phyloP scores from a whole-genome alignment of 2,329 filamentous ascomycete genomes.

The Trichoderma simmonsii region DNA sequence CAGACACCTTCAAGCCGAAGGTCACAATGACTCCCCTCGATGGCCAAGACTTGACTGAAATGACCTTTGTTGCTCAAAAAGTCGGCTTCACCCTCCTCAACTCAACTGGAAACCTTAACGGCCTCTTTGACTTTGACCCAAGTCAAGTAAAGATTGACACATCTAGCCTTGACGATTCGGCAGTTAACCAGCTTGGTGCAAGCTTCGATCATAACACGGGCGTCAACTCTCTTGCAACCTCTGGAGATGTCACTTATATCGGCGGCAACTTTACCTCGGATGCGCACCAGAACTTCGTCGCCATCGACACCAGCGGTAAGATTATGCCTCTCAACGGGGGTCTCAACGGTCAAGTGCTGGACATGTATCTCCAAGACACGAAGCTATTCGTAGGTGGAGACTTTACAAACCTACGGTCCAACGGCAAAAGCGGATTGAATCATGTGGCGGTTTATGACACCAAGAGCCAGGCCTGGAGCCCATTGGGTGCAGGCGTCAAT shows the following conservation, averaged over 20 bases:
- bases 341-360: slow-evolving; percentile 73
- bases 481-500: slow-evolving; percentile 83
- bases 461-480: slow-evolving; percentile 64
- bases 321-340: slow-evolving; percentile 65
- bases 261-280: slow-evolving; percentile 79
- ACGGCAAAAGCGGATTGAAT: slow-evolving; percentile 61
- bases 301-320: slow-evolving; percentile 62
- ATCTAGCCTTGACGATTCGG: slow-evolving; percentile 65
- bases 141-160: slow-evolving; percentile 48
- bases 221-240: slow-evolving; percentile 65
- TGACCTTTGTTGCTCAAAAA: slow-evolving; percentile 85
- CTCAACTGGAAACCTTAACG: slow-evolving; percentile 79
- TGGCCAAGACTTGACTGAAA: slow-evolving; percentile 57
- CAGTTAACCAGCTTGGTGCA: slow-evolving; percentile 72
- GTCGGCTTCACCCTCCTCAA: slow-evolving; percentile 74
- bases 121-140: slow-evolving; percentile 85
- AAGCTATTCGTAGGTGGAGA: slow-evolving; percentile 78
- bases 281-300: slow-evolving; percentile 71
- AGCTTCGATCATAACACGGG: slow-evolving; percentile 64
- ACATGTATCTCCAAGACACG: slow-evolving; percentile 64
- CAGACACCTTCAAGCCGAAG: slow-evolving; percentile 69
- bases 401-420: slow-evolving; percentile 71
- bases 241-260: slow-evolving; percentile 66
- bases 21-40: slow-evolving; percentile 72
- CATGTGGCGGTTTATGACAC: slow-evolving; percentile 76